Percentiles rank a stretch among this genome's conserved stretches.
phyloP scores from a whole-genome alignment of 2,329 filamentous ascomycete species.

The Calonectria multiphialidica region DNA sequence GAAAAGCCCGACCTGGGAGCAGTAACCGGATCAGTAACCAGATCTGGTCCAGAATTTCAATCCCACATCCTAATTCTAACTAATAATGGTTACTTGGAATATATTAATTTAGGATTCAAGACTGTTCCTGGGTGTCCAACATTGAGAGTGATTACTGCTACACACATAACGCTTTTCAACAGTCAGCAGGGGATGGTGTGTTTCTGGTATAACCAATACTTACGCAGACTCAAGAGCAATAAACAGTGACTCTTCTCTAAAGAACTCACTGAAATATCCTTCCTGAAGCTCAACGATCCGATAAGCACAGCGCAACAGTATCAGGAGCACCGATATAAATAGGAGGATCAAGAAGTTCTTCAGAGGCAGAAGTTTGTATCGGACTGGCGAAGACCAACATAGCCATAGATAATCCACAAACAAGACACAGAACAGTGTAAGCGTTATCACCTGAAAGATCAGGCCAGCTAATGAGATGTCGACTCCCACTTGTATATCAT shows the following conservation, averaged over 20 bases:
- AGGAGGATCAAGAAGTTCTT: conserved; percentile 58
- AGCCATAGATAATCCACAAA: conserved; percentile 54
- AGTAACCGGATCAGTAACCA: too few species aligned
- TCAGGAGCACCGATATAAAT: conserved; percentile 61
- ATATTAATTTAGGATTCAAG: too few species aligned
- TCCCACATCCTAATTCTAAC: too few species aligned
- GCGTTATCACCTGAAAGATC: conserved; percentile 59
- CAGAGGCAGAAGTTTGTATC: conserved; percentile 20
- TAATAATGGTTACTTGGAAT: too few species aligned
- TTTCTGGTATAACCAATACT: too few species aligned
- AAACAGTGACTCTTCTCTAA: not conserved
- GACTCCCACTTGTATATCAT: conserved; percentile 49
- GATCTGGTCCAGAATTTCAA: too few species aligned
- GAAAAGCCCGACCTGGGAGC: too few species aligned
- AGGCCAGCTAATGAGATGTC: conserved; percentile 62
- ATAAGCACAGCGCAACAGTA: conserved; percentile 67
- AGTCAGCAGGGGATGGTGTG: too few species aligned
- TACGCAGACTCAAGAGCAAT: conserved; percentile 9
- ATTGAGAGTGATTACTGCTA: not conserved
- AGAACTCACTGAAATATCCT: conserved; percentile 54
- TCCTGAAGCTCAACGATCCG: conserved; percentile 67
- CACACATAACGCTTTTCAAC: too few species aligned
- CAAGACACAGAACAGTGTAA: conserved; percentile 55
- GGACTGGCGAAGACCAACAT: not conserved
- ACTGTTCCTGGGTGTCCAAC: not conserved